Evolutionary conservation across 345 rosid species (phyloP).

Genomic region (Populus euphratica): DNA sequence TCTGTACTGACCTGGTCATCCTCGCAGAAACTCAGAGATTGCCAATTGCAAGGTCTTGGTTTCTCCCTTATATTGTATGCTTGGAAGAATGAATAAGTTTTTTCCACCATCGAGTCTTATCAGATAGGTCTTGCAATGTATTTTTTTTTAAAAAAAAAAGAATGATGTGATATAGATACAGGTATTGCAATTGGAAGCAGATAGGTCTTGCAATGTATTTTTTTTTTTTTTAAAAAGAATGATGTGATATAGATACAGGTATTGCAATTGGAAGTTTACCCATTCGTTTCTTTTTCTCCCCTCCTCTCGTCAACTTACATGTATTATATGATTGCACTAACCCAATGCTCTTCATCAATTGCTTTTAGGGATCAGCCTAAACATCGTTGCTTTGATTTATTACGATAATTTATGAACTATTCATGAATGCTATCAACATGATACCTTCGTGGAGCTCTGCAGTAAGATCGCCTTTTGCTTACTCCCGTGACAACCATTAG

Average conservation of each 20-base stretch:
- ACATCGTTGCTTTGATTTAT: slow-evolving; percentile 1
- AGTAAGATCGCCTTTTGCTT: slow-evolving; percentile 14
- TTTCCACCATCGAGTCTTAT: slow-evolving; percentile 1
- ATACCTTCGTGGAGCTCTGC: slow-evolving; percentile 1
- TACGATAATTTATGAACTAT: slow-evolving; percentile 14
- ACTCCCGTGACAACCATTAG: not conserved
- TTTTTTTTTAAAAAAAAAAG: not conserved
- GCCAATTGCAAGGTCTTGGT: slow-evolving; percentile 60
- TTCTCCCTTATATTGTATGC: slow-evolving; percentile 64
- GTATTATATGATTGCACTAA: not conserved
- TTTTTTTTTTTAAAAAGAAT: not conserved
- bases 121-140: slow-evolving; percentile 13
- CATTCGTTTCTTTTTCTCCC: slow-evolving; percentile 5
- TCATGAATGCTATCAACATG: not conserved
- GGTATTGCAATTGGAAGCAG: slow-evolving; percentile 19
- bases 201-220: slow-evolving; percentile 10
- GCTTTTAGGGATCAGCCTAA: not conserved
- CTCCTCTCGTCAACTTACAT: not conserved
- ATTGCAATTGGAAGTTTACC: slow-evolving; percentile 19
- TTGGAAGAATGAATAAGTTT: slow-evolving; percentile 63
- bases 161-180: slow-evolving; percentile 23
- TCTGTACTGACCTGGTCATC: slow-evolving; percentile 33
- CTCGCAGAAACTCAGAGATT: slow-evolving; percentile 47
- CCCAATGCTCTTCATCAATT: not conserved
- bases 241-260: slow-evolving; percentile 24